Percentiles rank a stretch among this genome's conserved stretches.
Evolutionary conservation across 2,329 filamentous ascomycete genomes (phyloP).

Genomic region (Alternaria incomplexa): DNA sequence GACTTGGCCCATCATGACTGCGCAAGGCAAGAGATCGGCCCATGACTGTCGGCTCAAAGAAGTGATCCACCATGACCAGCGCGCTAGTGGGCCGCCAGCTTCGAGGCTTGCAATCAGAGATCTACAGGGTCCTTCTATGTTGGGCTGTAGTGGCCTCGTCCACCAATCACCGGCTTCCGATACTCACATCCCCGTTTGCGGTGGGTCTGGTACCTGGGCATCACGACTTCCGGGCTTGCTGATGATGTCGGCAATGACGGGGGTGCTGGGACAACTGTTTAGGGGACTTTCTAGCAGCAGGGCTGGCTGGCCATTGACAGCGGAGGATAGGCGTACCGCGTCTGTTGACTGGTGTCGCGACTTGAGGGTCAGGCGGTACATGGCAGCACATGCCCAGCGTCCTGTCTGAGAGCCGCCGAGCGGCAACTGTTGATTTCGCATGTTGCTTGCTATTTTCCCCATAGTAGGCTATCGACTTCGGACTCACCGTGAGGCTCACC

Average conservation of each 20-base stretch:
- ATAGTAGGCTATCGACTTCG: neutral
- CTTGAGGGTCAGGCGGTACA: neutral
- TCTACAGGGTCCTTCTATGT: constrained; percentile 43
- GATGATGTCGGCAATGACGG: constrained; percentile 27
- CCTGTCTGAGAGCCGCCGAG: constrained; percentile 1
- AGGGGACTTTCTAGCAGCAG: constrained; percentile 20
- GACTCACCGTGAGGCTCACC: neutral
- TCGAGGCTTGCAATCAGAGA: constrained; percentile 30
- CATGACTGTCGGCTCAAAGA: constrained; percentile 21
- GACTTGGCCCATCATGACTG: constrained; percentile 19
- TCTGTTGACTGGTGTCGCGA: constrained; percentile 8
- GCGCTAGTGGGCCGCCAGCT: neutral
- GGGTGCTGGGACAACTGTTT: constrained; percentile 12
- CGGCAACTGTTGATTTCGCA: neutral
- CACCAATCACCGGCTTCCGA: constrained; percentile 22
- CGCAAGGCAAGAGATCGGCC: constrained; percentile 32
- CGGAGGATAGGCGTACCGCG: neutral
- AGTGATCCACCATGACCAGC: constrained; percentile 23
- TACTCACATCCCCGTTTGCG: constrained; percentile 14
- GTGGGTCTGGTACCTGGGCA: constrained; percentile 1
- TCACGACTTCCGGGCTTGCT: neutral
- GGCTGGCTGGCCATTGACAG: constrained; percentile 10
- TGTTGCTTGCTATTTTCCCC: neutral
- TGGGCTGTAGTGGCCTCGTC: neutral
- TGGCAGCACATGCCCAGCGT: neutral